phyloP scores from a whole-genome alignment of 83 land plant genomes.

The Picea abies region DNA sequence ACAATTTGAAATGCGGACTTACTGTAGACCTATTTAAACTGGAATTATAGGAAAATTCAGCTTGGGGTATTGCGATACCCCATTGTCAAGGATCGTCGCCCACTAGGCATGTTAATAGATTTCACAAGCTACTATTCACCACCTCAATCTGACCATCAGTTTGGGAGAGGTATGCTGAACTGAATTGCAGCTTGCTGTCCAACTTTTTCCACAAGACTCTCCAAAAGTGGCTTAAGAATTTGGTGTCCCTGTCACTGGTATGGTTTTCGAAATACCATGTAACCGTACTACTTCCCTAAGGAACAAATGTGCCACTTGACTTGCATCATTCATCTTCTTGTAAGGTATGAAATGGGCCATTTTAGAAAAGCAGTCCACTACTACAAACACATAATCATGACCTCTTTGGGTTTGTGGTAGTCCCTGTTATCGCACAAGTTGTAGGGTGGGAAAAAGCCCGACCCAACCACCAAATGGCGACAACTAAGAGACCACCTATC shows the following conservation, averaged over 20 bases:
- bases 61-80: slow-evolving; percentile 6
- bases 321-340: slow-evolving; percentile 17
- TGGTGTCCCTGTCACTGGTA: no score
- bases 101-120: not conserved
- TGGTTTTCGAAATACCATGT: no score
- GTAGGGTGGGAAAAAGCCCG: no score
- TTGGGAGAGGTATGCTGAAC: slow-evolving; percentile 9
- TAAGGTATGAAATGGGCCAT: slow-evolving; percentile 20
- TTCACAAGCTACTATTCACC: not conserved
- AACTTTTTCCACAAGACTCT: no score
- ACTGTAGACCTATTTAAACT: not conserved
- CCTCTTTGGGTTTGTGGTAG: slow-evolving; percentile 2
- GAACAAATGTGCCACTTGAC: no score
- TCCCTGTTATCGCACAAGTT: not conserved
- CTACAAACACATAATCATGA: slow-evolving; percentile 17
- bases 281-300: no score
- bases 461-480: no score
- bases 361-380: slow-evolving; percentile 22
- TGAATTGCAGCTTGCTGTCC: slow-evolving; percentile 1
- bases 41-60: slow-evolving; percentile 11
- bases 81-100: not conserved
- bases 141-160: slow-evolving; percentile 17
- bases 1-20: not conserved
- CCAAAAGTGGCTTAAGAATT: no score
- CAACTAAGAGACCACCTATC: no score